These are phyloP conservation scores for Fusarium xyrophilum DNA, from an alignment of 2,329 filamentous ascomycete species.

Conservation along the genomic window DNA sequence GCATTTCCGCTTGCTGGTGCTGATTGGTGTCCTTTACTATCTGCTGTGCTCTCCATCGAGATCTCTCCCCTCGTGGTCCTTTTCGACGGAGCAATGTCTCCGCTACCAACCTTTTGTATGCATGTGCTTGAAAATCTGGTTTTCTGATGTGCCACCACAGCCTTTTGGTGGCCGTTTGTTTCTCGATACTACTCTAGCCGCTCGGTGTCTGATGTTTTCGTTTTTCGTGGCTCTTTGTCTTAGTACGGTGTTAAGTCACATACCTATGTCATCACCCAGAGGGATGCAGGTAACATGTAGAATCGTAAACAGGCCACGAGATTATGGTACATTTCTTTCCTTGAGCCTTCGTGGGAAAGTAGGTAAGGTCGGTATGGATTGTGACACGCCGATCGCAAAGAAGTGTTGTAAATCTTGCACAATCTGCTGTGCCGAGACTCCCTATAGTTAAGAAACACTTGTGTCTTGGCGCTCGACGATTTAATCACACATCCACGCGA, in stretches of 20 bases:
- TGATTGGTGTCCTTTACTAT: slow-evolving; percentile 10
- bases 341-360: background rate
- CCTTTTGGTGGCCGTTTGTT: slow-evolving; percentile 2
- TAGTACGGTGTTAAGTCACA: background rate
- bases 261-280: background rate
- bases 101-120: background rate
- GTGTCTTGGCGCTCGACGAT: background rate
- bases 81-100: slow-evolving; percentile 26
- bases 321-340: background rate
- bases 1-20: background rate
- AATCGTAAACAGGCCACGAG: background rate
- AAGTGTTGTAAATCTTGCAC: background rate
- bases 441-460: background rate
- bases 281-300: background rate
- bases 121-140: slow-evolving; percentile 1
- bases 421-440: background rate
- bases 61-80: slow-evolving; percentile 24
- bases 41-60: slow-evolving; percentile 25
- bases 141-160: slow-evolving; percentile 15
- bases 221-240: background rate
- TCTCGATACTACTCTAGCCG: background rate
- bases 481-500: background rate
- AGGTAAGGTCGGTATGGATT: background rate
- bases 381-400: background rate
- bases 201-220: background rate